Evolutionary conservation across 805 yeast species (phyloP).

Genomic region (Saccharomycopsis schoenii): DNA sequence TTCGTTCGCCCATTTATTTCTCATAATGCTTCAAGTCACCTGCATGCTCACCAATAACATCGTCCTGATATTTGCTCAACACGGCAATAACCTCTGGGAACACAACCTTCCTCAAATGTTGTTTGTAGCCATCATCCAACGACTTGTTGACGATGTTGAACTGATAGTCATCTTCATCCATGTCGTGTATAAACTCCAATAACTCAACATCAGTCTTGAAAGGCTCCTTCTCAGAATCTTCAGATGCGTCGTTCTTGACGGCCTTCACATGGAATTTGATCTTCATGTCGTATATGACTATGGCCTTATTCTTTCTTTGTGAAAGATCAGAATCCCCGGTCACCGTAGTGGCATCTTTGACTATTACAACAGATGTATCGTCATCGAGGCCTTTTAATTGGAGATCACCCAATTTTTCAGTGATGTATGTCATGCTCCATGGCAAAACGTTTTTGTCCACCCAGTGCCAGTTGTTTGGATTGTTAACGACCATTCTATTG

Average conservation of each 20-base stretch:
- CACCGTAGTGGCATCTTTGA: slow-evolving; percentile 30
- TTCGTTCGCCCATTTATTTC: not conserved
- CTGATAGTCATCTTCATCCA: slow-evolving; percentile 49
- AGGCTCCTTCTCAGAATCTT: slow-evolving; percentile 7
- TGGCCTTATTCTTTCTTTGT: slow-evolving; percentile 73
- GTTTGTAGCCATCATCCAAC: slow-evolving; percentile 29
- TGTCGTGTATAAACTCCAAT: slow-evolving; percentile 68
- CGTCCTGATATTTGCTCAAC: slow-evolving; percentile 51
- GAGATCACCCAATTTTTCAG: slow-evolving; percentile 29
- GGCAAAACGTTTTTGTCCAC: slow-evolving; percentile 58
- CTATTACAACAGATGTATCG: slow-evolving; percentile 18
- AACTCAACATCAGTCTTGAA: slow-evolving; percentile 37
- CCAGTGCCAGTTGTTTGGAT: slow-evolving; percentile 76
- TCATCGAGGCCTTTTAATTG: not conserved
- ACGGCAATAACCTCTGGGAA: slow-evolving; percentile 41
- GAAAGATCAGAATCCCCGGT: slow-evolving; percentile 76
- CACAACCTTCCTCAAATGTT: slow-evolving; percentile 34
- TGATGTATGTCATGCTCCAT: slow-evolving; percentile 48
- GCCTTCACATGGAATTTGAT: slow-evolving; percentile 37
- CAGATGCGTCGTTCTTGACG: not conserved
- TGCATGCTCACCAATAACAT: slow-evolving; percentile 52
- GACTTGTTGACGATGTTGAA: slow-evolving; percentile 38
- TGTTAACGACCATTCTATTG: slow-evolving; percentile 52
- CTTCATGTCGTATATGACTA: slow-evolving; percentile 62
- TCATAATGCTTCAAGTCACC: slow-evolving; percentile 45